Conservation (phyloP, 768 basidiomycete species). For the Rhizopogon vesiculosus region DNA sequence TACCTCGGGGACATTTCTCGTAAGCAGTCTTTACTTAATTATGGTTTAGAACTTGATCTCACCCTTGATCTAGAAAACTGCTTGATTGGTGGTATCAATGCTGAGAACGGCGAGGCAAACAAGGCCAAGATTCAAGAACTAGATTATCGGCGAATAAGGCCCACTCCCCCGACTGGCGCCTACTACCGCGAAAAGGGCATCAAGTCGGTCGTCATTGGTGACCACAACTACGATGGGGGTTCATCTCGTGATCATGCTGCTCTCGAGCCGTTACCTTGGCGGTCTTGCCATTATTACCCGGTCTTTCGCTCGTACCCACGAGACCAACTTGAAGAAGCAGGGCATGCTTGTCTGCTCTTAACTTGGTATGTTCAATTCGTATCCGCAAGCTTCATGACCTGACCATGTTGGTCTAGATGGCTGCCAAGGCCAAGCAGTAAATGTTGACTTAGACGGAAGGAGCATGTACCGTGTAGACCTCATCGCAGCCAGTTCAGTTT, state of each 20-base stretch:
- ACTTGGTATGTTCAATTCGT: constrained; percentile 52
- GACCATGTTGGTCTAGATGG: constrained; percentile 46
- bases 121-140: constrained; percentile 91
- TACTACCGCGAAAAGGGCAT: constrained; percentile 86
- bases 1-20: constrained; percentile 98
- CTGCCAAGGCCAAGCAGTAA: constrained; percentile 53
- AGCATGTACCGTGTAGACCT: neutral
- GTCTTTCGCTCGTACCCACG: constrained; percentile 97
- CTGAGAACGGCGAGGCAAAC: constrained; percentile 95
- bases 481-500: neutral
- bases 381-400: neutral
- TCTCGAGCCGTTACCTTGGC: constrained; percentile 92
- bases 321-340: constrained; percentile 99
- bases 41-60: constrained; percentile 2
- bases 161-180: constrained; percentile 80
- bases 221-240: constrained; percentile 96
- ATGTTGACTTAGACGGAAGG: constrained; percentile 1
- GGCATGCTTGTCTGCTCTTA: constrained; percentile 96
- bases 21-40: constrained; percentile 31
- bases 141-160: constrained; percentile 79
- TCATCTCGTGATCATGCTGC: constrained; percentile 98
- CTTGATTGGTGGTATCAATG: constrained; percentile 95
- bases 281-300: constrained; percentile 94
- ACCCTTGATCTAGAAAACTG: constrained; percentile 71
- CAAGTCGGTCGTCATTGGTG: constrained; percentile 98